phyloP scores from a whole-genome alignment of 148 eudicot species.

The Rhododendron simsii region DNA sequence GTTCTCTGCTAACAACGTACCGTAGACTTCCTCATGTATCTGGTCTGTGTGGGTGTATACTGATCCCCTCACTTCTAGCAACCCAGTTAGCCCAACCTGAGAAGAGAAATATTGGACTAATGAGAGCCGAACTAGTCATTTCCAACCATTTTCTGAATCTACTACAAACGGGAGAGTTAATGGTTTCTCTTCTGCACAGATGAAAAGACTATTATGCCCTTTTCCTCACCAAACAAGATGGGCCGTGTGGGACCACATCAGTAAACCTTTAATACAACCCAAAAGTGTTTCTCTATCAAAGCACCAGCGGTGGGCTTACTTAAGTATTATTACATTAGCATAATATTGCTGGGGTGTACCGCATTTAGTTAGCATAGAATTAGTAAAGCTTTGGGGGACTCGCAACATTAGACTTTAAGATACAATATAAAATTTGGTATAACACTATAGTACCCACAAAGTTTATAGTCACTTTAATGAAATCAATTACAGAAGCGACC shows the following conservation, averaged over 20 bases:
- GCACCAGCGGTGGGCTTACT: too few relatives aligned
- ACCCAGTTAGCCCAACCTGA: constrained; percentile 18
- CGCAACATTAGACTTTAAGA: not conserved
- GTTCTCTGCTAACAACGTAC: constrained; percentile 44
- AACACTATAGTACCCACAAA: too few relatives aligned
- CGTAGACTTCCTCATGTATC: constrained; percentile 43
- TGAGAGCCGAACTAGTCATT: not conserved
- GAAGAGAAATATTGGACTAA: not conserved
- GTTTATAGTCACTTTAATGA: not conserved
- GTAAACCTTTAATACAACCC: too few relatives aligned
- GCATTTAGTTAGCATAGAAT: not conserved
- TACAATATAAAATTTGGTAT: not conserved
- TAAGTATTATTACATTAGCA: not conserved
- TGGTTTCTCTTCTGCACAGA: not conserved
- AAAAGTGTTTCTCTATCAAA: too few relatives aligned
- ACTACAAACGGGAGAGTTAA: not conserved
- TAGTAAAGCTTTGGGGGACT: not conserved
- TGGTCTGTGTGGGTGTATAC: constrained; percentile 40
- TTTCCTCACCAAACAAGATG: not conserved
- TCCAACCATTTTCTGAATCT: not conserved
- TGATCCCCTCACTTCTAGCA: constrained; percentile 42
- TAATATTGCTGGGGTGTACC: not conserved
- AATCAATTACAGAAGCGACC: not conserved
- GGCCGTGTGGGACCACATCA: not conserved
- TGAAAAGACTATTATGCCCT: not conserved